Base-by-base conservation (phyloP, 2,329 filamentous ascomycete species). In the Xylariales sp. region DNA sequence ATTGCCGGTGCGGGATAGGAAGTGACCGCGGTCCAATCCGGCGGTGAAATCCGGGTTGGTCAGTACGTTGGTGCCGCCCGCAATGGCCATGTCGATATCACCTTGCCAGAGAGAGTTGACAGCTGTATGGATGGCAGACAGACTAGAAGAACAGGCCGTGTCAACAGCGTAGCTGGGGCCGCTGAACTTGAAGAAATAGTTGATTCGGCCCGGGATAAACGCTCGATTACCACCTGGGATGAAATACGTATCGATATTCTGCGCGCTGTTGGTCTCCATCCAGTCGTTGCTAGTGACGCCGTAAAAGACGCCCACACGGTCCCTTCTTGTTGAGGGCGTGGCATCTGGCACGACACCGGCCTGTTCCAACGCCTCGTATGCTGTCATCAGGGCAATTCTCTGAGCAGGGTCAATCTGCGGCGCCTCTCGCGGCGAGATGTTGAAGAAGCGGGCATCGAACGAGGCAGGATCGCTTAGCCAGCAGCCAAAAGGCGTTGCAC, bases 361-460 rank as follows among this genome's bases (percentile, higher is more conserved):
- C 67, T 76, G 77, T 54, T 86, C 81, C 19, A 85, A 65, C 2
- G 82, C 81, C 51, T 85, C 81, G 48, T 84, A 85, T 0, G 78
- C 79, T 5, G 80, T 82, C 19, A 79, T 71, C 5, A 86, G 61
- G 3, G 78, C 75, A 18, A 84, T 61, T 49, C 82, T 69, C 53
- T 82, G 80, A 63, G 79, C 78, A 1, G 82, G 82, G 55, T 86
- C 81, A 2, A 77, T 82, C 49, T 54, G 40, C 5, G 31, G 28
- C 8, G 49, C 53, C 27, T 57, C 53, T 15, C 47, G 42, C 0
- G 54, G 54, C 1, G 51, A 52, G 5, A 54, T 51, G 18, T 51
- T 51, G 27, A 57, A 57, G 37, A 57, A 54, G 1, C 31, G 36
- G 1, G 48, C 43, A 29, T 57, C 53, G 29, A 56, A 56, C 8